These are phyloP conservation scores for Lentinula aciculospora DNA, from an alignment of 768 basidiomycete species.

Conservation along the genomic window DNA sequence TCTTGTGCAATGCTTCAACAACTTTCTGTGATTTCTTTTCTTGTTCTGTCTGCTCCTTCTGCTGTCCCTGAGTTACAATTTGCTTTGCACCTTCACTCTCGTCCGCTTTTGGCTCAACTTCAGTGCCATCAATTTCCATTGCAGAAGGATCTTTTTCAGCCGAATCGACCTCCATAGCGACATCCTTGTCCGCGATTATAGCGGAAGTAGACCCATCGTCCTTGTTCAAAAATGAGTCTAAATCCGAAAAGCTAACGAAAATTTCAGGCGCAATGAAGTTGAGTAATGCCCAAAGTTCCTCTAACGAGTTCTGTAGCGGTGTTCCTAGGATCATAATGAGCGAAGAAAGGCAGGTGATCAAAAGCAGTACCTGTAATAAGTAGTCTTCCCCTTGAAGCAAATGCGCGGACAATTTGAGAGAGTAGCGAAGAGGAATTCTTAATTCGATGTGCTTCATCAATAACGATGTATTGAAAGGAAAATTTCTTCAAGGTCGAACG, in stretches of 20 bases:
- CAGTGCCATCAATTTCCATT: background rate
- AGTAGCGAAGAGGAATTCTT: conserved; percentile 98
- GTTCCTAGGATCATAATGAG: conserved; percentile 33
- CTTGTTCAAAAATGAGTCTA: conserved; percentile 92
- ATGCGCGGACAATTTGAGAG: conserved; percentile 88
- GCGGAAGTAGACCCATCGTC: conserved; percentile 38
- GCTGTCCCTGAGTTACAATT: background rate
- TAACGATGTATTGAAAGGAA: conserved; percentile 95
- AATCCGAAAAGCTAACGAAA: conserved; percentile 84
- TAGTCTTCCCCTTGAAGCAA: conserved; percentile 82
- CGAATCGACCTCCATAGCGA: background rate
- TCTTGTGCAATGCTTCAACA: conserved; percentile 96
- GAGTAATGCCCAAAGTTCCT: conserved; percentile 86
- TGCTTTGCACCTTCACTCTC: background rate
- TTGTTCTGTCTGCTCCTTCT: conserved; percentile 27
- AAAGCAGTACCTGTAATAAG: conserved; percentile 74
- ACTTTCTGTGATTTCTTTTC: conserved; percentile 88
- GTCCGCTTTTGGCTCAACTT: background rate
- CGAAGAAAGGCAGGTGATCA: background rate
- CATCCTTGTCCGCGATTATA: conserved; percentile 20
- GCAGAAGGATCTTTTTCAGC: background rate
- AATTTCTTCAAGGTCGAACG: conserved; percentile 91
- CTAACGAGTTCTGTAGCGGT: conserved; percentile 93
- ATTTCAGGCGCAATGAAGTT: conserved; percentile 98
- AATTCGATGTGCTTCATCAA: conserved; percentile 98